phyloP scores from a whole-genome alignment of 2,329 filamentous ascomycete genomes.

The Exophiala phaeomuriformis region DNA sequence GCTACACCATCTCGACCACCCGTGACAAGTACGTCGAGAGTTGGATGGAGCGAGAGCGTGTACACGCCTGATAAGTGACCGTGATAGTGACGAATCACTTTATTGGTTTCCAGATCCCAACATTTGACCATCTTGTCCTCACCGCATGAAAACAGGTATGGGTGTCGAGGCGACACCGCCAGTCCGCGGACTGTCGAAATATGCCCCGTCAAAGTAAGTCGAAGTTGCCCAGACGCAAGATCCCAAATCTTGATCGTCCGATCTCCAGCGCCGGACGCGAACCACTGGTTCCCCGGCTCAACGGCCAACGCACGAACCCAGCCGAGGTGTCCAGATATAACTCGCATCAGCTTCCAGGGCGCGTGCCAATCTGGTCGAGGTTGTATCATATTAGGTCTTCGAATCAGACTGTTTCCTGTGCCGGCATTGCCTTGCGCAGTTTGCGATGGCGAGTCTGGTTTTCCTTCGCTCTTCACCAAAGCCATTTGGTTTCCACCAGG shows the following conservation, averaged over 20 bases:
- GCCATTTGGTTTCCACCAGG: constrained; percentile 55
- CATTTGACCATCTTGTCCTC: constrained; percentile 99
- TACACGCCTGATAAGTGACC: constrained; percentile 96
- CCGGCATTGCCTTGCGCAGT: constrained; percentile 31
- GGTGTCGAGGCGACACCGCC: constrained; percentile 85
- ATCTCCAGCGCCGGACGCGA: constrained; percentile 90
- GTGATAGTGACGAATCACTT: constrained; percentile 95
- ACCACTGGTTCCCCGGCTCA: constrained; percentile 96
- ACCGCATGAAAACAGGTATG: constrained; percentile 94
- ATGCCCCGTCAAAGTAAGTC: constrained; percentile 83
- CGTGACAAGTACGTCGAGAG: constrained; percentile 87
- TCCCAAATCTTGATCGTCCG: constrained; percentile 99
- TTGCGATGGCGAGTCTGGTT: constrained; percentile 35
- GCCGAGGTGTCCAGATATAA: constrained; percentile 91
- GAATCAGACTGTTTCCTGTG: constrained; percentile 44
- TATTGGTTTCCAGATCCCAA: constrained; percentile 99
- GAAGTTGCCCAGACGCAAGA: constrained; percentile 74
- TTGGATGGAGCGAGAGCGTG: constrained; percentile 85
- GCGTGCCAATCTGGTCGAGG: constrained; percentile 90
- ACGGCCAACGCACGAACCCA: constrained; percentile 88
- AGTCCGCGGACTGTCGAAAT: constrained; percentile 89
- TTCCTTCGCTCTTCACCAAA: constrained; percentile 49
- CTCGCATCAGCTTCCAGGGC: constrained; percentile 96
- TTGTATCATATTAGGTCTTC: constrained; percentile 57
- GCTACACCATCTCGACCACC: constrained; percentile 92